Evolutionary conservation across 2,329 filamentous ascomycete genomes (phyloP), one percentile per base, ranked within the genome.

Genomic region (Pleomassaria siparia): DNA sequence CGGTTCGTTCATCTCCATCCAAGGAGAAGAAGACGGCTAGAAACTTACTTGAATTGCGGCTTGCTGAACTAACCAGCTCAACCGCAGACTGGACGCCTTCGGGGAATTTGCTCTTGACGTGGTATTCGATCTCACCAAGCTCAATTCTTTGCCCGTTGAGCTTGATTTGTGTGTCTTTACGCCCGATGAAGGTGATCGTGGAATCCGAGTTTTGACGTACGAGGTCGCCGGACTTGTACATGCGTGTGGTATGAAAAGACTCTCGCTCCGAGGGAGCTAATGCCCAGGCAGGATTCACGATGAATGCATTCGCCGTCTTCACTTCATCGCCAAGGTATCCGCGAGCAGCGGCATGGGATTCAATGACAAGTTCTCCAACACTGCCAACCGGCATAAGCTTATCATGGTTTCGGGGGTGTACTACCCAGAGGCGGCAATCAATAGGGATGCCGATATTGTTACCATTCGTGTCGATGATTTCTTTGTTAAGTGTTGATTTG

Each of bases 401-500:
- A 28, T 74, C 57, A 16, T 67, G 63, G 21, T 74, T 62, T 6
- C 59, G 51, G 3, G 72, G 69, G 40, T 77, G 68, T 5, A 74
- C 65, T 20, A 78, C 54, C 71, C 74, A 76, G 1, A 60, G 40
- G 13, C 64, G 58, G 40, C 57, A 60, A 28, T 62, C 69, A 8
- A 64, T 59, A 21, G 62, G 59, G 33, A 54, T 51, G 7, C 69
- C 69, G 32, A 72, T 70, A 15, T 57, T 66, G 6, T 52, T 50
- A 20, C 53, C 53, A 50, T 63, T 62, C 1, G 59, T 58, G 35
- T 65, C 54, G 7, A 68, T 47, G 7, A 63, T 42, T 21, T 63
- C 55, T 30, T 60, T 58, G 6, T 62, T 52, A 2, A 62, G 50
- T 6, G 54, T 59, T 4, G 62, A 60, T 22, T 66, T 64, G 41